Percentiles rank a stretch among this genome's conserved stretches.
Conservation (phyloP, 2,329 filamentous ascomycete genomes). For the Trichoderma atrobrunneum region DNA sequence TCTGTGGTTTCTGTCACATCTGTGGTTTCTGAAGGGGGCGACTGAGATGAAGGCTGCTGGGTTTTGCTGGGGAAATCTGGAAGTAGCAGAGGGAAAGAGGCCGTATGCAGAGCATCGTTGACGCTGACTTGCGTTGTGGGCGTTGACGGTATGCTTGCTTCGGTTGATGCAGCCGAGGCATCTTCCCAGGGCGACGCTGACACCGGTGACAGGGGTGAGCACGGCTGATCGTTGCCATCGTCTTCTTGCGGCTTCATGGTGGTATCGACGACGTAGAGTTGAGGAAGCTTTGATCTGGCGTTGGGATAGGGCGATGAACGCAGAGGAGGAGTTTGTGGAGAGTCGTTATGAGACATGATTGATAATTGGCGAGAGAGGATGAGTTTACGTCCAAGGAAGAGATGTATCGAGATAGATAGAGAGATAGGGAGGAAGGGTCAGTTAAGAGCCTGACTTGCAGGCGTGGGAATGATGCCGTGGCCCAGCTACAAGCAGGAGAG, state of each 20-base stretch:
- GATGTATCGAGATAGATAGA: neutral
- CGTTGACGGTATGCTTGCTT: constrained; percentile 6
- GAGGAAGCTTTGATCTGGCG: neutral
- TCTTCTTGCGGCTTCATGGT: neutral
- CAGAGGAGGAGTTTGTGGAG: constrained; percentile 11
- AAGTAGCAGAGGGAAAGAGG: neutral
- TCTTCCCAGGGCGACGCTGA: constrained; percentile 5
- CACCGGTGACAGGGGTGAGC: constrained; percentile 7
- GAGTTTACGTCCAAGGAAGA: neutral
- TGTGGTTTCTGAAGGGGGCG: neutral
- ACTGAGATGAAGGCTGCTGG: neutral
- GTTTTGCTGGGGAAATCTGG: neutral
- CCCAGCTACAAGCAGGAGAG: neutral
- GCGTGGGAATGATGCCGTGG: neutral
- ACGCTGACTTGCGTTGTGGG: constrained; percentile 9
- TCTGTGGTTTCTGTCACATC: neutral
- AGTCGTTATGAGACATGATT: neutral
- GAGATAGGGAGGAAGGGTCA: neutral
- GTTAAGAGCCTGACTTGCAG: neutral
- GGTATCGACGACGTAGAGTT: constrained; percentile 9
- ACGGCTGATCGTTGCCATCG: neutral
- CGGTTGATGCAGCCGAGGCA: constrained; percentile 1
- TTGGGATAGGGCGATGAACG: neutral
- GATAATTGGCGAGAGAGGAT: neutral
- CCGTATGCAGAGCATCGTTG: neutral